Evolutionary conservation across 805 yeast genomes (phyloP).

Genomic region (Lachancea thermotolerans): DNA sequence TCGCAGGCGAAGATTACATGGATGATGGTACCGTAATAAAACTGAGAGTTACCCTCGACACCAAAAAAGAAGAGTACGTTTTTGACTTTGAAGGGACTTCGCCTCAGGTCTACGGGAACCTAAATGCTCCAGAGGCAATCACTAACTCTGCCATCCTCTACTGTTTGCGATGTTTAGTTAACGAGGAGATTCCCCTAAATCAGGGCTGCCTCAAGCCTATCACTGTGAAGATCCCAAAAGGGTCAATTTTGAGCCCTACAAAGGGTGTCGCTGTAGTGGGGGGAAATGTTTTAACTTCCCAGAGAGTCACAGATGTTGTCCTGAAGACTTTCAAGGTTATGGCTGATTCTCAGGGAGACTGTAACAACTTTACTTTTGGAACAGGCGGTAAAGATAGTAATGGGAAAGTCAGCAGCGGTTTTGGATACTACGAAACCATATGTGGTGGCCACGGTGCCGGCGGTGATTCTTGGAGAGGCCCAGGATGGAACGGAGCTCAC

Average conservation of each 20-base stretch:
- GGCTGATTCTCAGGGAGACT: slow-evolving; percentile 95
- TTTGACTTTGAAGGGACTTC: slow-evolving; percentile 87
- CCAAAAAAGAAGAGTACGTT: slow-evolving; percentile 49
- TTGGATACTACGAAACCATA: slow-evolving; percentile 90
- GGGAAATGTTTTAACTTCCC: slow-evolving; percentile 93
- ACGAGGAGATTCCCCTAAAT: slow-evolving; percentile 84
- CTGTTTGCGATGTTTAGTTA: slow-evolving; percentile 76
- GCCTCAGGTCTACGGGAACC: slow-evolving; percentile 79
- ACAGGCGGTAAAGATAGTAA: slow-evolving; percentile 54
- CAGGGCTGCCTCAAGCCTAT: slow-evolving; percentile 88
- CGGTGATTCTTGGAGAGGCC: slow-evolving; percentile 42
- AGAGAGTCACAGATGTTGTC: slow-evolving; percentile 84
- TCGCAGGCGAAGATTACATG: slow-evolving; percentile 58
- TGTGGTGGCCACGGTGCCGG: slow-evolving; percentile 95
- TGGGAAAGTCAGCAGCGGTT: slow-evolving; percentile 45
- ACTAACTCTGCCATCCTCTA: slow-evolving; percentile 84
- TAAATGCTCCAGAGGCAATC: slow-evolving; percentile 90
- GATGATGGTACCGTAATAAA: slow-evolving; percentile 75
- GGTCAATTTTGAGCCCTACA: slow-evolving; percentile 64
- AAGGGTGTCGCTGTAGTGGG: slow-evolving; percentile 90
- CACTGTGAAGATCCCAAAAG: slow-evolving; percentile 54
- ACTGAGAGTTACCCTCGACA: slow-evolving; percentile 45
- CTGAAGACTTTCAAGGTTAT: slow-evolving; percentile 80
- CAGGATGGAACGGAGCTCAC: slow-evolving; percentile 75
- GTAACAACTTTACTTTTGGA: slow-evolving; percentile 92